Evolutionary conservation across 805 yeast species (phyloP).

Genomic region (Sungouiozyma intestinalis): DNA sequence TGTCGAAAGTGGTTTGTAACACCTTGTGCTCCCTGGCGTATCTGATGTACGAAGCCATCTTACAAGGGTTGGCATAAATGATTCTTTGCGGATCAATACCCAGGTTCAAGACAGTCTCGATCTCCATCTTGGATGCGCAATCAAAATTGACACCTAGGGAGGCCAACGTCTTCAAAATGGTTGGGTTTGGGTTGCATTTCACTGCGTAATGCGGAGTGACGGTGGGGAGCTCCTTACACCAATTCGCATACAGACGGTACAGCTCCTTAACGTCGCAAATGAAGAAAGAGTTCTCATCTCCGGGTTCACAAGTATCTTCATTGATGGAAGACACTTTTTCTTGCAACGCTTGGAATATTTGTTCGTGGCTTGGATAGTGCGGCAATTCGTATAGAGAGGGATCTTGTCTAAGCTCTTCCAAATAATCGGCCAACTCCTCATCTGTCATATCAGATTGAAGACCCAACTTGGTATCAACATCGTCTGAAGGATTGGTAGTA

Average conservation of each 20-base stretch:
- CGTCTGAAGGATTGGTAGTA: neutral
- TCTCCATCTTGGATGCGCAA: slow-evolving; percentile 86
- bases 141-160: slow-evolving; percentile 70
- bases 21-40: slow-evolving; percentile 51
- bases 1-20: slow-evolving; percentile 79
- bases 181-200: slow-evolving; percentile 74
- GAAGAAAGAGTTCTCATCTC: slow-evolving; percentile 78
- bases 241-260: slow-evolving; percentile 45
- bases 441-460: slow-evolving; percentile 1
- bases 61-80: slow-evolving; percentile 91
- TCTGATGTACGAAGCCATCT: slow-evolving; percentile 71
- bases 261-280: slow-evolving; percentile 78
- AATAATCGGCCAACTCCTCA: slow-evolving; percentile 3
- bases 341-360: slow-evolving; percentile 33
- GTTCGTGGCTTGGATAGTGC: slow-evolving; percentile 24
- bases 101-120: slow-evolving; percentile 48
- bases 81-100: slow-evolving; percentile 60
- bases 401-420: slow-evolving; percentile 3
- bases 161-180: slow-evolving; percentile 48
- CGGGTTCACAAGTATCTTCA: slow-evolving; percentile 52
- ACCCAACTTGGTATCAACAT: neutral
- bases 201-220: slow-evolving; percentile 89
- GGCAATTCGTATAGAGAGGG: slow-evolving; percentile 11
- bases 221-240: slow-evolving; percentile 58
- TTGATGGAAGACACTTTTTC: slow-evolving; percentile 37